phyloP scores from a whole-genome alignment of 768 basidiomycete species.

The Podaxis sp. region DNA sequence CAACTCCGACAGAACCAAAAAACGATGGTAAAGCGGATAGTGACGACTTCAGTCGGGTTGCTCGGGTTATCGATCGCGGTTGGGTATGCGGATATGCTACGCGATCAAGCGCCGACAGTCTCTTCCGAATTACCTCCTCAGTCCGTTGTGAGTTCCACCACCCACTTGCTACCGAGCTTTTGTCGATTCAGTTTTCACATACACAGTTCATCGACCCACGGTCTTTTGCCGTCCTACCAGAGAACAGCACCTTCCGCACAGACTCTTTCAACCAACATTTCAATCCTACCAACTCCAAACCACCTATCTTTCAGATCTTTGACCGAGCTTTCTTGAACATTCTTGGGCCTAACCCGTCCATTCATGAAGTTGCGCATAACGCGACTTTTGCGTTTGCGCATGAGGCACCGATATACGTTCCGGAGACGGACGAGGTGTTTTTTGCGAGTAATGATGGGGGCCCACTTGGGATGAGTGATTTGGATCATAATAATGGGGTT shows the following conservation, averaged over 20 bases:
- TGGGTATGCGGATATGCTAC: neutral
- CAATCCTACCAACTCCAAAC: conserved; percentile 58
- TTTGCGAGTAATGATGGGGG: conserved; percentile 74
- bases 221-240: conserved; percentile 50
- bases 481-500: conserved; percentile 62
- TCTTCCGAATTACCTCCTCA: conserved; percentile 23
- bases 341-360: conserved; percentile 54
- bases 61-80: neutral
- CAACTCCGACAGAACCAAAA: neutral
- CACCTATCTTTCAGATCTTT: conserved; percentile 58
- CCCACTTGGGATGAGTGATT: conserved; percentile 56
- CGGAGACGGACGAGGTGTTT: conserved; percentile 69
- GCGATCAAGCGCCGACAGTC: neutral
- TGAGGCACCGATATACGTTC: conserved; percentile 70
- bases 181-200: neutral
- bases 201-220: conserved; percentile 49
- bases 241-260: conserved; percentile 38
- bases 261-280: conserved; percentile 41
- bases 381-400: conserved; percentile 71
- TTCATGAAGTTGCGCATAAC: conserved; percentile 59
- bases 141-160: conserved; percentile 25
- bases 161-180: neutral
- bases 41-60: neutral
- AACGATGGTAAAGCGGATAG: neutral
- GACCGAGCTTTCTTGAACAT: conserved; percentile 53